Conservation (phyloP, 2,329 filamentous ascomycete genomes). For the Trichophyton mentagrophytes region DNA sequence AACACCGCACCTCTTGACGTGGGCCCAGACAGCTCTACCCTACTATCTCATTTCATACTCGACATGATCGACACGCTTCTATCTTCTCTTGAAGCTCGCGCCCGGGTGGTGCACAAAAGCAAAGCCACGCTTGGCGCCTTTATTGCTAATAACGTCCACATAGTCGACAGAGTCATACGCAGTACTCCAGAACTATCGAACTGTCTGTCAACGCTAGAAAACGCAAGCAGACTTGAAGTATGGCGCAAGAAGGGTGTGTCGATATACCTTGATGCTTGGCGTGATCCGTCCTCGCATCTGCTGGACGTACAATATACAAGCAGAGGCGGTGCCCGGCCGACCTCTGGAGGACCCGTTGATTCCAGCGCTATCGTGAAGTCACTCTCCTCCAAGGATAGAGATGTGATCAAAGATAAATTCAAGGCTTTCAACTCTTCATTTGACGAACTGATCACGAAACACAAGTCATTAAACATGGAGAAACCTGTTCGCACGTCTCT, state of each 20-base stretch:
- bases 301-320: constrained; percentile 89
- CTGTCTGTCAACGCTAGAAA: constrained; percentile 51
- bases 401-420: constrained; percentile 94
- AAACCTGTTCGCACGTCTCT: constrained; percentile 71
- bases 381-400: constrained; percentile 79
- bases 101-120: constrained; percentile 57
- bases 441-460: constrained; percentile 71
- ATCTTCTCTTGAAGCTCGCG: constrained; percentile 60
- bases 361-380: constrained; percentile 73
- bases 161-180: constrained; percentile 73
- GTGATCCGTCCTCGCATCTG: constrained; percentile 70
- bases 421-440: constrained; percentile 80
- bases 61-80: constrained; percentile 80
- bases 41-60: constrained; percentile 79
- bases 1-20: constrained; percentile 69
- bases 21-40: constrained; percentile 70
- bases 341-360: constrained; percentile 54
- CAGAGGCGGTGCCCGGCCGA: constrained; percentile 52
- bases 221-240: constrained; percentile 55
- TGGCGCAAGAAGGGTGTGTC: constrained; percentile 80
- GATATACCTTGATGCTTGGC: constrained; percentile 76
- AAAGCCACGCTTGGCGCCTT: constrained; percentile 78
- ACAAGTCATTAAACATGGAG: constrained; percentile 82
- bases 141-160: constrained; percentile 71
- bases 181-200: constrained; percentile 59